phyloP scores from a whole-genome alignment of 768 basidiomycete species.

The Sarcodon aspratus region DNA sequence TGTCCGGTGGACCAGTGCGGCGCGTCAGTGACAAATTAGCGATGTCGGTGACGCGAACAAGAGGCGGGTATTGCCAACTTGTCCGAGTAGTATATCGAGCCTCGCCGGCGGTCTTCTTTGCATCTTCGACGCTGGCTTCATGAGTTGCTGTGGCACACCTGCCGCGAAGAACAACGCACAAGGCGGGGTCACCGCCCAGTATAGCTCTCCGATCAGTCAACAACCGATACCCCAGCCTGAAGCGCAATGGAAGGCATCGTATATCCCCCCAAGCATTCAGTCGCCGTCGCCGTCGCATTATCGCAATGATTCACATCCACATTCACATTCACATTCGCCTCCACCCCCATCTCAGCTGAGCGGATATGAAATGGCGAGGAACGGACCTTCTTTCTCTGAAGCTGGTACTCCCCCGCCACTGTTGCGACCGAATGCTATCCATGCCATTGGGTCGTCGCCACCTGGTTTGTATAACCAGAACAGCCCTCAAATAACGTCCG shows the following conservation, averaged over 20 bases:
- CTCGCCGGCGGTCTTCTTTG: not conserved
- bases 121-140: conserved; percentile 15
- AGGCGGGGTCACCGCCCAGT: conserved; percentile 16
- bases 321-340: conserved; percentile 5
- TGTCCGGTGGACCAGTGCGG: no score
- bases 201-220: conserved; percentile 25
- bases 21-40: no score
- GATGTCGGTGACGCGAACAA: no score
- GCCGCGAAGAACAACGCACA: conserved; percentile 17
- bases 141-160: conserved; percentile 62
- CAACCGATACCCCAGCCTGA: conserved; percentile 36
- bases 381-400: no score
- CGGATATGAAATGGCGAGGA: not conserved
- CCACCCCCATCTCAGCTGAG: conserved; percentile 2
- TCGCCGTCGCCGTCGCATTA: conserved; percentile 32
- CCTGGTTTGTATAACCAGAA: not conserved
- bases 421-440: not conserved
- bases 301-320: conserved; percentile 7
- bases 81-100: no score
- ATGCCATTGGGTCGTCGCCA: not conserved
- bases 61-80: no score
- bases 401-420: no score
- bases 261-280: conserved; percentile 32
- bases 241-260: conserved; percentile 23
- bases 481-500: not conserved